These are phyloP conservation scores for Dipodascopsis uninucleata DNA, from an alignment of 805 yeast genomes.

Conservation along the genomic window DNA sequence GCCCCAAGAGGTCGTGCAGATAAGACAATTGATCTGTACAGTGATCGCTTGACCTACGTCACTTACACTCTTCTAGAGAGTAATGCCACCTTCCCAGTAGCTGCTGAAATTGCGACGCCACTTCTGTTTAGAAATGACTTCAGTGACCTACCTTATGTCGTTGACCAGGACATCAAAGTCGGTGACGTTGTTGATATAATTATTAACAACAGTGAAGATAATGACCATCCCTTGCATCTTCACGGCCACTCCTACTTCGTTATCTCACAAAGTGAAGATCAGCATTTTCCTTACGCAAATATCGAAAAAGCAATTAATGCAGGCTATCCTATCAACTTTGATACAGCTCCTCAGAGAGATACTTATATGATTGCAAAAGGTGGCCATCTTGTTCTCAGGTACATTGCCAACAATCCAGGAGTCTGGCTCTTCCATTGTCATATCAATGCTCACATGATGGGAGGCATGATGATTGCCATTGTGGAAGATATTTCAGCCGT, in stretches of 20 bases:
- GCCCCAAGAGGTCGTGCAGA: slow-evolving; percentile 7
- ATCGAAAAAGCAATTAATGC: slow-evolving; percentile 45
- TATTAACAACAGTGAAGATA: slow-evolving; percentile 71
- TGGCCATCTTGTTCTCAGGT: slow-evolving; percentile 42
- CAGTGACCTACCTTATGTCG: neutral
- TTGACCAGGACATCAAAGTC: slow-evolving; percentile 6
- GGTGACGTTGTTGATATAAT: slow-evolving; percentile 60
- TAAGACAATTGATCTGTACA: slow-evolving; percentile 2
- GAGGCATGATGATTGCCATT: too few relatives aligned
- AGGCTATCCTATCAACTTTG: slow-evolving; percentile 1
- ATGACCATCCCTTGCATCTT: slow-evolving; percentile 74
- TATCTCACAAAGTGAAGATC: slow-evolving; percentile 43
- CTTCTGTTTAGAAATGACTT: slow-evolving; percentile 1
- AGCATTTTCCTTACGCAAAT: slow-evolving; percentile 32
- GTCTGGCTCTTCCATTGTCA: slow-evolving; percentile 87
- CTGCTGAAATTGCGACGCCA: slow-evolving; percentile 1
- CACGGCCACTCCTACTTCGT: slow-evolving; percentile 71
- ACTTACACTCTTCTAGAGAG: neutral
- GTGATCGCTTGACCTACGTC: slow-evolving; percentile 1
- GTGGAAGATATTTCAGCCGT: too few relatives aligned
- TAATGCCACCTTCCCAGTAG: slow-evolving; percentile 4
- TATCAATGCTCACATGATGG: slow-evolving; percentile 31
- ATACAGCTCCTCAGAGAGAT: slow-evolving; percentile 4
- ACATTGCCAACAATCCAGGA: slow-evolving; percentile 82
- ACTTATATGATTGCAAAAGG: neutral